Base-by-base conservation (phyloP, 306 rosid genomes). In the Cicer yamashitae region DNA sequence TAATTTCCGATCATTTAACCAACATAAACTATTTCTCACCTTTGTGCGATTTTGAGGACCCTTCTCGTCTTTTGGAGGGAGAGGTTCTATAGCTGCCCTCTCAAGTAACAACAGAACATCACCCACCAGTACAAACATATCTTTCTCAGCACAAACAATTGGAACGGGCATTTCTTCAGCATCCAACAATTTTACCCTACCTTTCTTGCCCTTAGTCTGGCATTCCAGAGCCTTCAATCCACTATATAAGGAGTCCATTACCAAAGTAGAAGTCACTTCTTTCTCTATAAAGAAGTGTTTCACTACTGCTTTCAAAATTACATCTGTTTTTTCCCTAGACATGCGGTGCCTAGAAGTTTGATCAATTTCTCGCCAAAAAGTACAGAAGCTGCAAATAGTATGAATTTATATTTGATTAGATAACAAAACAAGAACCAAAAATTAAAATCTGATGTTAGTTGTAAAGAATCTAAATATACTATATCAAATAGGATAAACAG, bases 41-140 rank as follows among this genome's bases (percentile, higher is more conserved):
- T 96, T 96, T 8, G 96, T 96, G 50, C 98, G 98, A 83, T 96
- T 96, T 81, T 96, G 99, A 70, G 98, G 98, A 82, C 98, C 99
- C 84, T 96, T 96, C 88, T 96, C 99, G 75, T 96, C 99, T 86
- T 96, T 96, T 0, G 99, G 99, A 80, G 99, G 98, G 76, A 96
- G 87, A 70, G 97, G 98, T 77, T 96, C 99, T 74, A 89, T 30
- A 58, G 98, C 93, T 79, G 98, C 99, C 86, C 99, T 92, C 88
- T 92, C 94, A 82, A 96, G 98, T 68, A 96, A 85, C 48, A 79
- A 59, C 46, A 96, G 84, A 54, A 96, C 97, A 88, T 96, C 99
- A 88, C 92, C 99, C 81, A 85, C 98, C 82, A 96, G 79, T 18
- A 90, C 89, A 86, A 96, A 92, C 79, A 80, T 82, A 75, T 92